A percentile compares a stretch with the other conserved stretches of the same genome.
phyloP scores from a whole-genome alignment of 805 yeast genomes.

The Blastobotrys parvus region DNA sequence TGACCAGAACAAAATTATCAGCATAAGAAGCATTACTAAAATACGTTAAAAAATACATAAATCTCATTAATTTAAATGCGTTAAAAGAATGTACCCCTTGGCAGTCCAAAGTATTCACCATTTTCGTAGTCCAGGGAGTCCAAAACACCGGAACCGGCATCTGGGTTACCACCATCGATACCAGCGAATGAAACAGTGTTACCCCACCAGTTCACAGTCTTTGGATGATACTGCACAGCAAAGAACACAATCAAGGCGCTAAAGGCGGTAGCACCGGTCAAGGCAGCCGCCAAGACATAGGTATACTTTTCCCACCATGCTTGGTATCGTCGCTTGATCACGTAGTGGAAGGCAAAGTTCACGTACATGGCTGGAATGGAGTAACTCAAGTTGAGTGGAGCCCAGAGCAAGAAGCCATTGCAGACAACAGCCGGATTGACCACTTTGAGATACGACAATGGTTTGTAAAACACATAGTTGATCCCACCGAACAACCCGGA shows the following conservation, averaged over 20 bases:
- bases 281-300: conserved; percentile 39
- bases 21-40: too few species aligned
- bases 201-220: conserved; percentile 41
- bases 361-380: conserved; percentile 35
- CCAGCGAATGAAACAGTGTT: conserved; percentile 28
- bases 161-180: conserved; percentile 12
- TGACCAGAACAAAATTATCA: too few species aligned
- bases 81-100: neutral
- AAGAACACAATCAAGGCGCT: conserved; percentile 40
- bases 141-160: conserved; percentile 10
- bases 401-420: conserved; percentile 31
- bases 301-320: conserved; percentile 49
- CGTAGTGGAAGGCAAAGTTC: conserved; percentile 38
- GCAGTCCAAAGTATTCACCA: conserved; percentile 5
- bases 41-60: too few species aligned
- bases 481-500: neutral
- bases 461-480: neutral
- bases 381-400: conserved; percentile 37
- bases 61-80: too few species aligned
- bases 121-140: conserved; percentile 6
- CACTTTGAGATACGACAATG: neutral
- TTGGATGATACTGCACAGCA: conserved; percentile 37
- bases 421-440: conserved; percentile 3
- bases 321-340: conserved; percentile 34
- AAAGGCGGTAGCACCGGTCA: conserved; percentile 44